phyloP scores from a whole-genome alignment of 805 yeast genomes.

The Isabelozyma rhagii region DNA sequence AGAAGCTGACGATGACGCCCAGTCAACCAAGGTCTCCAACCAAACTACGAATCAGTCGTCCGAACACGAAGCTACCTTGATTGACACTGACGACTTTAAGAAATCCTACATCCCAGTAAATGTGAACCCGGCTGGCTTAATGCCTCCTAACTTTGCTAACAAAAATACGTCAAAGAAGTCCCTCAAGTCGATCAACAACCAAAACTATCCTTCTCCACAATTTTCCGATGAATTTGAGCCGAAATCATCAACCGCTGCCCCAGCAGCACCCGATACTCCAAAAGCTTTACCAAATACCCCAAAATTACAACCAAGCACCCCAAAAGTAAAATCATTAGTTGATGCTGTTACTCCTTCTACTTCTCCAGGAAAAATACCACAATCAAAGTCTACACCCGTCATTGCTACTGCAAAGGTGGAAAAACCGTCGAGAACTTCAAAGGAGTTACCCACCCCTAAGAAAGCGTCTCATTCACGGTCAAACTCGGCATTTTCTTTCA shows the following conservation, averaged over 20 bases:
- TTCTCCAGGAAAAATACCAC: background rate
- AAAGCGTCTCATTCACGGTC: constrained; percentile 19
- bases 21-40: constrained; percentile 2
- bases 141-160: background rate
- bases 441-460: background rate
- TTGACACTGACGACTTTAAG: constrained; percentile 11
- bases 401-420: background rate
- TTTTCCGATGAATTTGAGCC: background rate
- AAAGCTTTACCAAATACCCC: constrained; percentile 1
- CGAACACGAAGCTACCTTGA: constrained; percentile 24
- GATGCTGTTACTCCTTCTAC: background rate
- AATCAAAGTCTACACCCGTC: background rate
- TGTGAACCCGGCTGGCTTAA: background rate
- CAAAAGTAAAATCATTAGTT: background rate
- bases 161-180: background rate
- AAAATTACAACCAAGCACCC: background rate
- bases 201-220: background rate
- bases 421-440: background rate
- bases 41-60: constrained; percentile 1
- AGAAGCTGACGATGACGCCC: constrained; percentile 2
- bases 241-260: background rate
- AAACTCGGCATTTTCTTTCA: constrained; percentile 15
- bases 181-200: background rate
- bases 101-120: background rate
- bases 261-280: background rate